Conservation (phyloP, 1,284 basidiomycete species). For the Ganoderma meredithae region DNA sequence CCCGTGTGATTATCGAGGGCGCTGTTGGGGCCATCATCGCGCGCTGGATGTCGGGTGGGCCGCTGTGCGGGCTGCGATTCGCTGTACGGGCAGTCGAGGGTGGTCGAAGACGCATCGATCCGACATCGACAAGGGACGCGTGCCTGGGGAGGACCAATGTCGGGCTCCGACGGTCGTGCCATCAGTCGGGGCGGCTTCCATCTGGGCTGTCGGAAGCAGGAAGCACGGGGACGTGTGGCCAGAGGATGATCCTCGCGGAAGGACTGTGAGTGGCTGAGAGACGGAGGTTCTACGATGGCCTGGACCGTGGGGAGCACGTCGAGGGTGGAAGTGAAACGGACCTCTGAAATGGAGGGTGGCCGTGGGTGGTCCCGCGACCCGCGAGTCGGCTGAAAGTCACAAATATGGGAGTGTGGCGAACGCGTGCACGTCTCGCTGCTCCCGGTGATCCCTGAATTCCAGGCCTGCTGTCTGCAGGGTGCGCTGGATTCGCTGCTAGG, state of each 20-base stretch:
- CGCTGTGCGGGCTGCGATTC: conserved; percentile 19
- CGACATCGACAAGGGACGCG: conserved; percentile 26
- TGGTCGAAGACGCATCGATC: conserved; percentile 28
- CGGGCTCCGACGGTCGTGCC: conserved; percentile 6
- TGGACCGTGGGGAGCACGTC: conserved; percentile 22
- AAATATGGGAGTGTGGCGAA: conserved; percentile 17
- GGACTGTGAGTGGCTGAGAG: conserved; percentile 17
- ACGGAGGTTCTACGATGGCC: conserved; percentile 25
- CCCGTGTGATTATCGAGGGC: conserved; percentile 25
- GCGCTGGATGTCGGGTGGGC: conserved; percentile 8
- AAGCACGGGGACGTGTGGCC: conserved; percentile 32
- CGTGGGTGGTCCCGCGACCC: conserved; percentile 22
- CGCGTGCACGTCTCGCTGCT: conserved; percentile 13
- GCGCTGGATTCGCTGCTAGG: conserved; percentile 2
- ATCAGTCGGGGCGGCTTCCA: conserved; percentile 26
- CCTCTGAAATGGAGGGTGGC: conserved; percentile 33
- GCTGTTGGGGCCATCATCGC: conserved; percentile 12
- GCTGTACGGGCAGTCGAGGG: conserved; percentile 12
- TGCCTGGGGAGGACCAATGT: conserved; percentile 23
- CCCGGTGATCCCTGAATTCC: conserved; percentile 15
- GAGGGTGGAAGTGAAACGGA: conserved; percentile 28
- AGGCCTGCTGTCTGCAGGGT: neutral
- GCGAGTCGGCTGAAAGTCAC: conserved; percentile 23
- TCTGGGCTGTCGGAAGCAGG: conserved; percentile 28
- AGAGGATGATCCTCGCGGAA: conserved; percentile 17